These are phyloP conservation scores for Aquilaria sinensis DNA, from an alignment of 345 rosid species.

Conservation along the genomic window DNA sequence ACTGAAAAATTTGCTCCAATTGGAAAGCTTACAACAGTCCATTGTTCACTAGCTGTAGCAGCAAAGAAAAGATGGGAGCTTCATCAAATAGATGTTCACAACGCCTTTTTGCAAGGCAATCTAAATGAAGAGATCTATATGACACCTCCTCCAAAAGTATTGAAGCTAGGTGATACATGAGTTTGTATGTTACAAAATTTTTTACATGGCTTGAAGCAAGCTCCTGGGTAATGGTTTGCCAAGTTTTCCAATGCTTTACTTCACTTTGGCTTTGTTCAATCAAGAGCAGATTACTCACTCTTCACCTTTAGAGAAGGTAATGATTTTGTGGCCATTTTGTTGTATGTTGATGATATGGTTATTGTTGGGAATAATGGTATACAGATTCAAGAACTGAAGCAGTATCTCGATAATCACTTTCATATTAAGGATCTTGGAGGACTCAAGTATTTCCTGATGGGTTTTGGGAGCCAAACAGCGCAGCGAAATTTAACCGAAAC, in stretches of 20 bases:
- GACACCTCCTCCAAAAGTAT: neutral
- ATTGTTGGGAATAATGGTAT: neutral
- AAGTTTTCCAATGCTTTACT: neutral
- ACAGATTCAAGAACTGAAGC: neutral
- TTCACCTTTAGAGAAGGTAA: neutral
- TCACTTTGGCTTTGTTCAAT: neutral
- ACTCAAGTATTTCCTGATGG: constrained; percentile 11
- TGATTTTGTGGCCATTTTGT: neutral
- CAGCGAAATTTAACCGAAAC: no score
- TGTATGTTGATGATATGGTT: constrained; percentile 12
- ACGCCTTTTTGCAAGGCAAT: neutral
- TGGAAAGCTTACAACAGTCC: neutral
- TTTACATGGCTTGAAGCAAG: neutral
- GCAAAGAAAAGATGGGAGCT: neutral
- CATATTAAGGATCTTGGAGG: constrained; percentile 5
- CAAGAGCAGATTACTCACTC: neutral
- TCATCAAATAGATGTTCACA: neutral
- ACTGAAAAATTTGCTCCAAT: neutral
- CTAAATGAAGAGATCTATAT: constrained; percentile 3
- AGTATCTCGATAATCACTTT: neutral
- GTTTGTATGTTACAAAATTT: neutral
- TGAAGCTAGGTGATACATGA: no score
- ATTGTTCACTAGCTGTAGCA: neutral
- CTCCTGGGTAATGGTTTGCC: neutral
- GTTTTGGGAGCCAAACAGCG: no score